phyloP scores from a whole-genome alignment of 345 rosid species.

The Gossypium mustelinum region DNA sequence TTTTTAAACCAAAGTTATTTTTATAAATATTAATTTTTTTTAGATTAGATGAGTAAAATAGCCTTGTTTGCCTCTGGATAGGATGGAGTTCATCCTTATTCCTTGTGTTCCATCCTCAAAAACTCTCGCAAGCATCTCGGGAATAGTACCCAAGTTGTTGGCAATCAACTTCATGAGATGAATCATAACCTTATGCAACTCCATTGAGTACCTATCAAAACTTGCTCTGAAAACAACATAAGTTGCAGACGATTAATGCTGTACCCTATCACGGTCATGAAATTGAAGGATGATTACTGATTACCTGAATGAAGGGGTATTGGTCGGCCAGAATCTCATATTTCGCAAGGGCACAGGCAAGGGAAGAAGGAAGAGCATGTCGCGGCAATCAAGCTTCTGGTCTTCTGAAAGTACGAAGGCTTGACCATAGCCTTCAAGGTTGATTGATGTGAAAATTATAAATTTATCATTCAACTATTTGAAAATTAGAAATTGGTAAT shows the following conservation, averaged over 20 bases:
- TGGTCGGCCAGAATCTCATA: constrained; percentile 33
- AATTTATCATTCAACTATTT: too few relatives aligned
- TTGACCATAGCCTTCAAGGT: constrained; percentile 49
- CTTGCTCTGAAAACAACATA: constrained; percentile 19
- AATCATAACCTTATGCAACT: constrained; percentile 17
- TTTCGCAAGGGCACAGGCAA: constrained; percentile 26
- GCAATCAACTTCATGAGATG: constrained; percentile 28
- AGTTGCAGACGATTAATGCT: neutral
- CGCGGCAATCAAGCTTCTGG: constrained; percentile 51
- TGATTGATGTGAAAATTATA: constrained; percentile 8
- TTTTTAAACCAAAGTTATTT: too few relatives aligned
- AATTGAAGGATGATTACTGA: neutral
- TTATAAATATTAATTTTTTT: too few relatives aligned
- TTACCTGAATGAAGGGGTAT: constrained; percentile 37
- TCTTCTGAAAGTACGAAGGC: constrained; percentile 44
- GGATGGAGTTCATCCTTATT: constrained; percentile 41
- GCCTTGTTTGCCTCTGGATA: constrained; percentile 26
- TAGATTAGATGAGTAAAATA: too few relatives aligned
- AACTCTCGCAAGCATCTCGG: constrained; percentile 16
- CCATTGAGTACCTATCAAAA: constrained; percentile 28
- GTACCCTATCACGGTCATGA: neutral
- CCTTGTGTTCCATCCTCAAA: constrained; percentile 33
- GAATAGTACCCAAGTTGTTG: constrained; percentile 29
- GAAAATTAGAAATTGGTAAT: too few relatives aligned
- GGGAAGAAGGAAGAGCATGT: constrained; percentile 38